phyloP scores from a whole-genome alignment of 192 early-diverging fungal species.

The Podila verticillata region DNA sequence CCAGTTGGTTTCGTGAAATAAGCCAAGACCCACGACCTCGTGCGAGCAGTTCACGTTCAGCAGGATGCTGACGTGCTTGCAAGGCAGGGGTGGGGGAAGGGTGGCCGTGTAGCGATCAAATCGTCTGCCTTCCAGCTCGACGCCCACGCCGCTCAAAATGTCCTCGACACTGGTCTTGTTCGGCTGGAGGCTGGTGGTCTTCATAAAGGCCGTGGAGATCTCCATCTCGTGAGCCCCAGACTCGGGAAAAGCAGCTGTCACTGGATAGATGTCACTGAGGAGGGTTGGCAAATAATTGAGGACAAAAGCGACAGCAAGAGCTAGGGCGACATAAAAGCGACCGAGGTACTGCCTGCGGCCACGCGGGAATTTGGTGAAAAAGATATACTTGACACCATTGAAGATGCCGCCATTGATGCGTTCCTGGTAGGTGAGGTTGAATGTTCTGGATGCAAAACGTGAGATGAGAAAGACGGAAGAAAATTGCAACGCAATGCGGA shows the following conservation, averaged over 20 bases:
- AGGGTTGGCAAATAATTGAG: not conserved
- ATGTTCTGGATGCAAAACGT: not conserved
- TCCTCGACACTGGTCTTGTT: not conserved
- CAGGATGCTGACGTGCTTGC: not conserved
- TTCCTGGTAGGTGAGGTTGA: not conserved
- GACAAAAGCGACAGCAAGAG: not conserved
- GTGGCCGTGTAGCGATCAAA: not conserved
- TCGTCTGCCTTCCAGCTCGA: not conserved
- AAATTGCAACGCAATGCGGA: not conserved
- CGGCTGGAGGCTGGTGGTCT: not conserved
- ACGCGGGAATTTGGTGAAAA: constrained; percentile 1
- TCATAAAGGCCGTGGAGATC: not conserved
- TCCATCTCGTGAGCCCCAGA: not conserved
- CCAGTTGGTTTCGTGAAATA: no score
- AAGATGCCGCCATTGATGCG: constrained; percentile 5
- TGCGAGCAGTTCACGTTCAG: no score
- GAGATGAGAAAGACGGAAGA: not conserved
- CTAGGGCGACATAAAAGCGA: not conserved
- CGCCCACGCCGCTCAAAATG: not conserved
- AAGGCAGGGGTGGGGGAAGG: not conserved
- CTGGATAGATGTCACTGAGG: not conserved
- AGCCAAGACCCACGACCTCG: no score
- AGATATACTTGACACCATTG: not conserved
- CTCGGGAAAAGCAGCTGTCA: not conserved
- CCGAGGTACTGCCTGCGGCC: not conserved